Percentiles rank a stretch among this genome's conserved stretches.
Evolutionary conservation across 2,329 filamentous ascomycete genomes (phyloP).

Genomic region (Hypoxylon sp.): DNA sequence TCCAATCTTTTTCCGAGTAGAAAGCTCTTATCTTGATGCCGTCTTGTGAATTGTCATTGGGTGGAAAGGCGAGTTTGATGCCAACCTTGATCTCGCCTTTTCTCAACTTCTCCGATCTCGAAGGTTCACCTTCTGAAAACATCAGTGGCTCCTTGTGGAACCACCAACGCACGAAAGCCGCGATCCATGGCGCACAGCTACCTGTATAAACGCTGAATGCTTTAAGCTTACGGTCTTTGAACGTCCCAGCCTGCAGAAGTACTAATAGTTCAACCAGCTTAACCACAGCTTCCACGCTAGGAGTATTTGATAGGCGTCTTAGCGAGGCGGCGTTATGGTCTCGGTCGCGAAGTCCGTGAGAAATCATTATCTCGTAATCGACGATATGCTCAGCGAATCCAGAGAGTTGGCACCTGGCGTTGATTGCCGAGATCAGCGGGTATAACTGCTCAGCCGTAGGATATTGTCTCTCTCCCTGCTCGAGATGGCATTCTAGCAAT

Average conservation of each 20-base stretch:
- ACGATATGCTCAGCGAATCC: constrained; percentile 16
- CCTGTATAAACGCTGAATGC: constrained; percentile 14
- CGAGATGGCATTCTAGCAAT: constrained; percentile 10
- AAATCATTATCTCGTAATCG: constrained; percentile 20
- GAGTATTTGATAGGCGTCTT: constrained; percentile 15
- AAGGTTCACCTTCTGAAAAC: constrained; percentile 3
- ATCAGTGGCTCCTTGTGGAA: constrained; percentile 8
- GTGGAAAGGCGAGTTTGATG: constrained; percentile 18
- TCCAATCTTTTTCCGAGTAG: constrained; percentile 2
- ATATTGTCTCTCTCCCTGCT: background rate
- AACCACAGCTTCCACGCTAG: constrained; percentile 8
- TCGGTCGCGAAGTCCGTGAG: constrained; percentile 13
- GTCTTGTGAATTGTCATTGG: background rate
- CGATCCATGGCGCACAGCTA: constrained; percentile 34
- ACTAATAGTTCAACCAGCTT: constrained; percentile 13
- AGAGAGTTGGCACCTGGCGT: constrained; percentile 21
- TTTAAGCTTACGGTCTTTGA: background rate
- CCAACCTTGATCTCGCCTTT: background rate
- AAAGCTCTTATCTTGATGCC: constrained; percentile 12
- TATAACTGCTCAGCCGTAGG: constrained; percentile 18
- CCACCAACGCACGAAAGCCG: constrained; percentile 31
- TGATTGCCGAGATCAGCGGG: constrained; percentile 14
- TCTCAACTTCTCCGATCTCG: background rate
- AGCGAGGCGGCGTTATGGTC: background rate
- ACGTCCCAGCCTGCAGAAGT: background rate